phyloP scores from a whole-genome alignment of 2,329 filamentous ascomycete species.

The Cercospora berteroae region DNA sequence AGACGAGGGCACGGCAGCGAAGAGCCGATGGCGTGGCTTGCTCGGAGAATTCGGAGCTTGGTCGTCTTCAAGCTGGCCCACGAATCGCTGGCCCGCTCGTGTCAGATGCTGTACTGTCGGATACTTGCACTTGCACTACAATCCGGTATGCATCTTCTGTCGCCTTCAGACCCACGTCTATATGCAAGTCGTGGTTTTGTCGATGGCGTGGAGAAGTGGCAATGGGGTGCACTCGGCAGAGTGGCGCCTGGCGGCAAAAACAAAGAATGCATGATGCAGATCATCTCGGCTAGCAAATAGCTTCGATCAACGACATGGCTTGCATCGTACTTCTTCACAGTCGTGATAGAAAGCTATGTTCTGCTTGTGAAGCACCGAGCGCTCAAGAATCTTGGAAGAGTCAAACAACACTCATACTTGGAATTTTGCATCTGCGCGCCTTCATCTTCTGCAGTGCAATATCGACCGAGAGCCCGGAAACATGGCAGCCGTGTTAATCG shows the following conservation, averaged over 20 bases:
- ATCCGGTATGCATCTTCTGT: background rate
- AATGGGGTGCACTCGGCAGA: background rate
- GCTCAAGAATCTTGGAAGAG: too few relatives aligned
- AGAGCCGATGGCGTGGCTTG: background rate
- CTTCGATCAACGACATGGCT: background rate
- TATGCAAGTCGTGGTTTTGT: too few relatives aligned
- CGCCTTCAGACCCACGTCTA: too few relatives aligned
- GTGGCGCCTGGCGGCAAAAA: background rate
- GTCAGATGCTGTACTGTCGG: background rate
- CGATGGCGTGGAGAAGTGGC: background rate
- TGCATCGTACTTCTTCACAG: background rate
- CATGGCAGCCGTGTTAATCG: constrained; percentile 32
- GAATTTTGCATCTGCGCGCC: too few relatives aligned
- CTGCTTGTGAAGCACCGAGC: too few relatives aligned
- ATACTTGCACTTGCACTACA: background rate
- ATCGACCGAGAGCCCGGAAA: background rate
- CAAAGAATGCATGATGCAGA: background rate
- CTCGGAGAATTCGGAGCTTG: background rate
- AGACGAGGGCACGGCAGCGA: background rate
- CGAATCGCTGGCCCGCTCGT: background rate
- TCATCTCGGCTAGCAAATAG: background rate
- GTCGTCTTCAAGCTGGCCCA: background rate
- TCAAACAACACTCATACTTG: too few relatives aligned
- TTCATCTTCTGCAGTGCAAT: background rate
- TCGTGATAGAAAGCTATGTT: background rate